These are phyloP conservation scores for Diophrys appendiculata DNA, from an alignment of 73 alveolate genomes.

Conservation along the genomic window DNA sequence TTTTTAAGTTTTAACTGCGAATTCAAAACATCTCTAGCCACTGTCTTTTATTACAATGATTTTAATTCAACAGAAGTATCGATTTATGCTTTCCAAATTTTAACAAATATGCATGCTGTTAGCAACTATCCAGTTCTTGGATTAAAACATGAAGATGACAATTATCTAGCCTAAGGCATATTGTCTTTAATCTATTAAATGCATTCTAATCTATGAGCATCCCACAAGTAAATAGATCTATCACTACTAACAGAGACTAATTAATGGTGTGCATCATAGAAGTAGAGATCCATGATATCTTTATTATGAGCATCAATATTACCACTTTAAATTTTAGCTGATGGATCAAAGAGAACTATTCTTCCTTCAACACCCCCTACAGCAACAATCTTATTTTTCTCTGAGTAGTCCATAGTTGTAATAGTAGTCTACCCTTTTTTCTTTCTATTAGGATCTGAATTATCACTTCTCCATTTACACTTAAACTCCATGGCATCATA, in stretches of 20 bases:
- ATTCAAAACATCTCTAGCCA: slow-evolving; percentile 4
- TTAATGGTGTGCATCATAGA: slow-evolving; percentile 37
- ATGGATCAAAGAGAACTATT: slow-evolving; percentile 44
- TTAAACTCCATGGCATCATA: slow-evolving; percentile 56
- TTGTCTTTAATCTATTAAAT: slow-evolving; percentile 31
- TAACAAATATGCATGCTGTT: slow-evolving; percentile 41
- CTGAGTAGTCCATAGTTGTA: slow-evolving; percentile 30
- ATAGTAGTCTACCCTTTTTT: slow-evolving; percentile 33
- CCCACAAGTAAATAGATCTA: slow-evolving; percentile 52
- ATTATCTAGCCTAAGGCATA: neutral
- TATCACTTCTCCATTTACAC: slow-evolving; percentile 30
- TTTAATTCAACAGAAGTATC: slow-evolving; percentile 40
- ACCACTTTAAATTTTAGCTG: slow-evolving; percentile 35
- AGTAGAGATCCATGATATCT: slow-evolving; percentile 32
- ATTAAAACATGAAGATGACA: slow-evolving; percentile 2
- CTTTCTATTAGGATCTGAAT: neutral
- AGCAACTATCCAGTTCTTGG: slow-evolving; percentile 19
- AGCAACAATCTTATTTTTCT: slow-evolving; percentile 34
- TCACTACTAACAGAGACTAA: slow-evolving; percentile 41
- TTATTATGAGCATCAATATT: slow-evolving; percentile 35
- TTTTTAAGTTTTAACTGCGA: neutral
- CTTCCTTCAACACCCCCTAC: slow-evolving; percentile 54
- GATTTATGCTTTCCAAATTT: slow-evolving; percentile 39
- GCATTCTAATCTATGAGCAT: slow-evolving; percentile 51
- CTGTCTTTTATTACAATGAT: slow-evolving; percentile 26